A percentile compares a stretch with the other conserved stretches of the same genome.
Evolutionary conservation across 2,329 filamentous ascomycete genomes (phyloP).

Genomic region (Aspergillus ruber): DNA sequence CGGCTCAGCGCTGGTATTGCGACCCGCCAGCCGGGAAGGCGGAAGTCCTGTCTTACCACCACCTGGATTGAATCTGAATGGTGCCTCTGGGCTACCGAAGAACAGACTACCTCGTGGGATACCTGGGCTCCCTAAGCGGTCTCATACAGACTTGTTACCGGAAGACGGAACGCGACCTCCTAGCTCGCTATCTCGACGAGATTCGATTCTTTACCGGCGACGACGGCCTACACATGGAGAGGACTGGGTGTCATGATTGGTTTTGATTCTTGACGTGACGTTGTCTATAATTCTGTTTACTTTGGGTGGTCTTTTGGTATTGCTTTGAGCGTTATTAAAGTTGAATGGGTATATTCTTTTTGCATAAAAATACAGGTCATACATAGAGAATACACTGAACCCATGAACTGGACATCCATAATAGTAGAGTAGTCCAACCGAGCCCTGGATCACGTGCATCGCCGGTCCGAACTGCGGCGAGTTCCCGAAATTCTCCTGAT

Average conservation of each 20-base stretch:
- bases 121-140: slow-evolving; percentile 22
- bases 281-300: neutral
- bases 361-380: neutral
- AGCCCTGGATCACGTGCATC: slow-evolving; percentile 16
- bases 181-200: slow-evolving; percentile 12
- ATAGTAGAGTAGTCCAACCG: slow-evolving; percentile 5
- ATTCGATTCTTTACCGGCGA: slow-evolving; percentile 28
- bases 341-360: neutral
- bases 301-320: neutral
- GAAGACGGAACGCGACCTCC: slow-evolving; percentile 32
- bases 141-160: slow-evolving; percentile 29
- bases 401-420: neutral
- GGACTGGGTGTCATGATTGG: slow-evolving; percentile 26
- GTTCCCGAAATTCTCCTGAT: slow-evolving; percentile 16
- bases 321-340: neutral
- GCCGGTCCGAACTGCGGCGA: slow-evolving; percentile 20
- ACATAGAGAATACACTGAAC: neutral
- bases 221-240: slow-evolving; percentile 31
- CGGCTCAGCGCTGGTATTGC: slow-evolving; percentile 29
- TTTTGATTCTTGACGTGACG: neutral
- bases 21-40: slow-evolving; percentile 39
- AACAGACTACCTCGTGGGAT: slow-evolving; percentile 32
- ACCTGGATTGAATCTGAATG: slow-evolving; percentile 20
- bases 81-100: slow-evolving; percentile 24
- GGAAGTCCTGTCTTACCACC: slow-evolving; percentile 20